Percentiles rank a stretch among this genome's conserved stretches.
Evolutionary conservation across 2,329 filamentous ascomycete genomes (phyloP).

Genomic region (Diaporthe nobilis): DNA sequence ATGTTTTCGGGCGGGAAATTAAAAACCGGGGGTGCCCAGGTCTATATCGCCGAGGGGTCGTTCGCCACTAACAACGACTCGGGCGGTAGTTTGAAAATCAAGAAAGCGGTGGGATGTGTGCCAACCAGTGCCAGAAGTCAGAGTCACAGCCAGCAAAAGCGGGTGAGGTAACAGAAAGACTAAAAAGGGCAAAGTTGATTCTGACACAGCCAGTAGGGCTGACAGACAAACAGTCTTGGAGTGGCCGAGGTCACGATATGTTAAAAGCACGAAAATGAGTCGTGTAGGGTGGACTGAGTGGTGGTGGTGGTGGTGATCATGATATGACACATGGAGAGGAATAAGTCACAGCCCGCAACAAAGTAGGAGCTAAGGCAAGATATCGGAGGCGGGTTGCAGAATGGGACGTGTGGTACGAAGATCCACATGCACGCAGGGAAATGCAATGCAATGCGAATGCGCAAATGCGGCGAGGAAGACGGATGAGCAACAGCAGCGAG

Average conservation of each 20-base stretch:
- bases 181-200: neutral
- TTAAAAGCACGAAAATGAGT: slow-evolving; percentile 17
- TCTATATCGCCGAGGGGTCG: slow-evolving; percentile 12
- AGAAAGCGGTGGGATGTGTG: neutral
- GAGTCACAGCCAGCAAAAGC: neutral
- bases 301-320: neutral
- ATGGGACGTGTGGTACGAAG: slow-evolving; percentile 4
- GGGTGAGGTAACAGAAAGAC: neutral
- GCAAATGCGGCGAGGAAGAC: slow-evolving; percentile 3
- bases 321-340: slow-evolving; percentile 24
- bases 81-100: slow-evolving; percentile 1
- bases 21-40: slow-evolving; percentile 21
- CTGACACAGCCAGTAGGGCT: slow-evolving; percentile 9
- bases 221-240: neutral
- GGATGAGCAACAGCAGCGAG: neutral
- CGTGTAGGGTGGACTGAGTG: slow-evolving; percentile 1
- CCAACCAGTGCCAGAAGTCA: slow-evolving; percentile 1
- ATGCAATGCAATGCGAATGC: slow-evolving; percentile 30
- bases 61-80: slow-evolving; percentile 32
- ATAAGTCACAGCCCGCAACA: neutral
- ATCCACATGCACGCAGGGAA: slow-evolving; percentile 30
- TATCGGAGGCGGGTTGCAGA: slow-evolving; percentile 17
- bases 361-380: slow-evolving; percentile 12
- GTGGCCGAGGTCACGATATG: slow-evolving; percentile 14
- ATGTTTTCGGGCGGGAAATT: neutral